phyloP scores from a whole-genome alignment of 2,329 filamentous ascomycete genomes.

The Claviceps sp. region DNA sequence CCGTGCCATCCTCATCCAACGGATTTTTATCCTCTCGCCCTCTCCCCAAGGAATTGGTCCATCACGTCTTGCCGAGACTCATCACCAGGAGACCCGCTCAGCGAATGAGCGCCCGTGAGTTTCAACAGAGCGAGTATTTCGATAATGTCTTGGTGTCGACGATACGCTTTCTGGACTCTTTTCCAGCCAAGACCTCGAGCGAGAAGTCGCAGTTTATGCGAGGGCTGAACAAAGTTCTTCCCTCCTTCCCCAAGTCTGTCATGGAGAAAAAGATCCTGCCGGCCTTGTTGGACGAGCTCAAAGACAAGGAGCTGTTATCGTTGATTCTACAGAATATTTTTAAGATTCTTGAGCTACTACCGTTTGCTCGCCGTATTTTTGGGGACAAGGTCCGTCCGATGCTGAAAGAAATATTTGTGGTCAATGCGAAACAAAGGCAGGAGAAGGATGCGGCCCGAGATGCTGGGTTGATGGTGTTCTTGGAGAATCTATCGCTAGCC shows the following conservation, averaged over 20 bases:
- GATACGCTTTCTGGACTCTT: constrained; percentile 81
- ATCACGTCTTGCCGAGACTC: constrained; percentile 66
- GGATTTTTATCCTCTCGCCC: constrained; percentile 71
- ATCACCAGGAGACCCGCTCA: constrained; percentile 81
- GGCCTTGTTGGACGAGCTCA: constrained; percentile 80
- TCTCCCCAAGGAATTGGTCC: constrained; percentile 64
- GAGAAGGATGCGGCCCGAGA: constrained; percentile 78
- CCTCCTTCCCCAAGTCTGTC: constrained; percentile 85
- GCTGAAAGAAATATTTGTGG: constrained; percentile 70
- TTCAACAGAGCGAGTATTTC: constrained; percentile 91
- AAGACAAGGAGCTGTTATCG: constrained; percentile 76
- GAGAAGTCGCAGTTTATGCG: constrained; percentile 90
- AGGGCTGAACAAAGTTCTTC: constrained; percentile 72
- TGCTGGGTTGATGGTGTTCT: constrained; percentile 77
- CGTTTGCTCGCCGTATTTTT: constrained; percentile 65
- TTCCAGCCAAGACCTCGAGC: constrained; percentile 80
- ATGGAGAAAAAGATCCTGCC: constrained; percentile 90
- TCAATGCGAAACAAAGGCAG: constrained; percentile 38
- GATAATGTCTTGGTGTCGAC: constrained; percentile 95
- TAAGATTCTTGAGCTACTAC: constrained; percentile 69
- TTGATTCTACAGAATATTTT: constrained; percentile 86
- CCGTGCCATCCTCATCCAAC: constrained; percentile 66
- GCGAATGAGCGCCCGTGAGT: constrained; percentile 75
- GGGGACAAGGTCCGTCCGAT: constrained; percentile 75
- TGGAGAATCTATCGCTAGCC: constrained; percentile 69